Evolutionary conservation across 2,329 filamentous ascomycete species (phyloP), one percentile per base, ranked within the genome.

Genomic region (Lasiodiplodia sp.): DNA sequence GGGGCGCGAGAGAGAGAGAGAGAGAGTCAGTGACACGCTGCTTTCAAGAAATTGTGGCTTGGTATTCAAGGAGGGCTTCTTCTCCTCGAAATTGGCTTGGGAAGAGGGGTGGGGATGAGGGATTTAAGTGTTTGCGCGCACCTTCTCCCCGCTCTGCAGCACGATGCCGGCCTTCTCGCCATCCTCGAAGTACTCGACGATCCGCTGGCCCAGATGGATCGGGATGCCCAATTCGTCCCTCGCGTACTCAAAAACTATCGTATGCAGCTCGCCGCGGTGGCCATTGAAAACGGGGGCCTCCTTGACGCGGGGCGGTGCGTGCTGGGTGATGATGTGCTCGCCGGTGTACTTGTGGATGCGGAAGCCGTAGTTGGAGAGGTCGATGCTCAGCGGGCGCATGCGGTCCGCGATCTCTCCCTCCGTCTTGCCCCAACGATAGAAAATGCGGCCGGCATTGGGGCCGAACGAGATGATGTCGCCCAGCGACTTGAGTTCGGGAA

Each of bases 401-500:
- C 81, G 80, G 56, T 78, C 75, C 8, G 82, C 80, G 11, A 89
- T 80, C 40, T 79, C 75, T 38, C 86, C 85, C 34, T 84, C 75
- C 0, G 78, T 80, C 31, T 34, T 34, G 44, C 44, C 44, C 88
- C 88, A 91, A 3, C 88, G 84, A 65, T 85, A 75, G 72, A 89
- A 88, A 71, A 90, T 89, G 51, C 87, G 85, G 0, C 87, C 86
- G 14, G 82, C 86, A 71, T 90, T 90, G 58, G 86, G 81, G 2
- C 87, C 87, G 70, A 89, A 89, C 14, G 85, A 86, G 70, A 89
- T 89, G 70, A 89, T 88, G 77, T 89, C 86, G 65, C 88, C 88
- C 0, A 90, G 82, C 4, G 81, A 78, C 72, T 89, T 90, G 67
- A 89, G 82, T 66, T 85, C 83, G 8, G 78, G 77, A 69, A 88